Base-by-base conservation (phyloP, 2,329 filamentous ascomycete species). In the Fusarium sp. region DNA sequence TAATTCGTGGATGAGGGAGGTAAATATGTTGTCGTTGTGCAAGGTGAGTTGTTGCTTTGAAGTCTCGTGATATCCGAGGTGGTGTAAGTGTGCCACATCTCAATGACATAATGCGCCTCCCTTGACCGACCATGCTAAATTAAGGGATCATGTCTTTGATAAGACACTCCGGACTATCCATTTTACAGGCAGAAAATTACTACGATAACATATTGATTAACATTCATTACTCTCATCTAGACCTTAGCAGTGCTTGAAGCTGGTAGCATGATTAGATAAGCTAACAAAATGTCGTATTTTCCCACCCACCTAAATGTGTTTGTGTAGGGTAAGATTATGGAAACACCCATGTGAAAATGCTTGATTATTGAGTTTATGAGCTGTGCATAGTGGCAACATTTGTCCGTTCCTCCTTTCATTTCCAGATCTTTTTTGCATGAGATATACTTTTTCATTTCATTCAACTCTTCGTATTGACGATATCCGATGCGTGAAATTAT, bases 401-500 rank as follows among this genome's bases (percentile, higher is more conserved):
- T 58, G 2, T 27, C 9, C 4, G 16, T 58, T 18, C 25, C 13
- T 16, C 16, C 34, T 58, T 54, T 65, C 20, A 32, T 48, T 20
- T 27, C 41, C 10, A 27, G 8, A 23, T 6, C 20, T 23, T 14
- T 14, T 14, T 14, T 54, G 48, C 27, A 54, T 54, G 48, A 20
- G 27, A 32, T 32, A 14, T 20, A 54, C 11, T 54, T 54, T 9
- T 54, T 32, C 5, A 9, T 20, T 20, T 20, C 2, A 32, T 54
- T 6, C 1, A 5, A 14, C 5, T 20, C 27, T 18, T 23, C 11
- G 3, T 23, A 45, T 20, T n/a, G n/a, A 43, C n/a, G 14, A 7
- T 27, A 2, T 27, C 20, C 20, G 14, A 98, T 99, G 97, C 95
- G 95, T 84, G 97, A 99, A 84, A 95, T 98, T 71, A 88, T 99